These are phyloP conservation scores for Sporothrix luriei DNA, from an alignment of 2,329 filamentous ascomycete genomes.

Conservation along the genomic window DNA sequence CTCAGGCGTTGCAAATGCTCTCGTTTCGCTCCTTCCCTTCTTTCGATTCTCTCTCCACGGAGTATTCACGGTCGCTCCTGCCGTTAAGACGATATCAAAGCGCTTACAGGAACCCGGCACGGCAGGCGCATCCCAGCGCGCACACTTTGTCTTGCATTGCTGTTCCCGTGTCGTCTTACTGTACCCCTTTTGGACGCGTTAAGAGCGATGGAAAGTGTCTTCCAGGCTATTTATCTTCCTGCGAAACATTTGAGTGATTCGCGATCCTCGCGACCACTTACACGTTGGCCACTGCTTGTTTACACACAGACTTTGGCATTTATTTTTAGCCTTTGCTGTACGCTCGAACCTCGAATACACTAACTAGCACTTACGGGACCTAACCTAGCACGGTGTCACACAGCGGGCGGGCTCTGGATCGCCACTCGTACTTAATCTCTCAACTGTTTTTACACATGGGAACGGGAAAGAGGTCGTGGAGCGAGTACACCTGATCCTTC, in stretches of 20 bases:
- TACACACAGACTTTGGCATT: constrained; percentile 2
- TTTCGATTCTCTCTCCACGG: neutral
- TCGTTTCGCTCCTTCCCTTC: constrained; percentile 8
- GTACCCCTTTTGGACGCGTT: constrained; percentile 12
- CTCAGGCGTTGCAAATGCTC: neutral
- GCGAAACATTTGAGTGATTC: neutral
- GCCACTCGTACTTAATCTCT: neutral
- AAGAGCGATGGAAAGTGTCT: constrained; percentile 2
- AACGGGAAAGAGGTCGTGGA: constrained; percentile 9
- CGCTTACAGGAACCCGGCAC: constrained; percentile 23
- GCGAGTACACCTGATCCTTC: neutral
- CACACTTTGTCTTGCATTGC: constrained; percentile 15
- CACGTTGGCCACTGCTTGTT: neutral
- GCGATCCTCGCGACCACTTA: neutral
- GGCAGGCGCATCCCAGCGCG: constrained; percentile 20
- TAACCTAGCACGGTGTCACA: neutral
- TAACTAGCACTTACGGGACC: neutral
- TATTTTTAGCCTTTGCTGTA: constrained; percentile 27
- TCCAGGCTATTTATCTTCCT: neutral
- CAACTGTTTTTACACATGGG: neutral
- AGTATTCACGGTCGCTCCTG: neutral
- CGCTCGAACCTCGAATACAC: constrained; percentile 5
- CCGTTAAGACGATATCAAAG: constrained; percentile 16
- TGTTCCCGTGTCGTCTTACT: constrained; percentile 3
- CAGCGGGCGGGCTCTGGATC: neutral